These are phyloP conservation scores for Naumovozyma baii DNA, from an alignment of 805 yeast species.

Conservation along the genomic window DNA sequence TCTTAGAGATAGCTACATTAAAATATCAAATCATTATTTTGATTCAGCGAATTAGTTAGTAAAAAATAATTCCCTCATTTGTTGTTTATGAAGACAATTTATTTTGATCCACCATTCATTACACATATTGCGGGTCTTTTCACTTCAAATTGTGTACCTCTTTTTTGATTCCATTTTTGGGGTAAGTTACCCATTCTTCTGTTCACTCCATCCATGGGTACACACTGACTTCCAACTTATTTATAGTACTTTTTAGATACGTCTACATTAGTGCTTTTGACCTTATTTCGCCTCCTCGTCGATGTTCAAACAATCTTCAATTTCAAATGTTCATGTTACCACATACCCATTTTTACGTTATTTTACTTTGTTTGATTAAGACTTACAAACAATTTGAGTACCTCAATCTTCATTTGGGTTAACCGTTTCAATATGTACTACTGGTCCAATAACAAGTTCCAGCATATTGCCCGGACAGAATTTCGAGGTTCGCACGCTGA, in stretches of 20 bases:
- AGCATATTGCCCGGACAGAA: neutral
- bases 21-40: neutral
- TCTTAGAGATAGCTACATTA: slow-evolving; percentile 86
- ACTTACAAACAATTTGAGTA: neutral
- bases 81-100: neutral
- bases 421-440: neutral
- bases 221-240: no score
- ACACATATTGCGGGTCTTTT: no score
- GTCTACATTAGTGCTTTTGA: no score
- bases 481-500: no score
- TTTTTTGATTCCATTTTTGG: no score
- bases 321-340: neutral
- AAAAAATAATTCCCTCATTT: neutral
- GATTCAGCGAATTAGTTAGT: slow-evolving; percentile 11
- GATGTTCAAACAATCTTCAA: neutral
- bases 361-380: slow-evolving; percentile 21
- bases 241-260: no score
- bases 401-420: neutral
- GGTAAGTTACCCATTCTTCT: no score
- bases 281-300: no score
- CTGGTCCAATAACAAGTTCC: neutral
- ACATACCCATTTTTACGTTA: slow-evolving; percentile 38
- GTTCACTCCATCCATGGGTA: no score
- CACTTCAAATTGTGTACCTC: no score
- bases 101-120: no score